Base-by-base conservation (phyloP, 2,329 filamentous ascomycete genomes). In the Colletotrichum siamense region DNA sequence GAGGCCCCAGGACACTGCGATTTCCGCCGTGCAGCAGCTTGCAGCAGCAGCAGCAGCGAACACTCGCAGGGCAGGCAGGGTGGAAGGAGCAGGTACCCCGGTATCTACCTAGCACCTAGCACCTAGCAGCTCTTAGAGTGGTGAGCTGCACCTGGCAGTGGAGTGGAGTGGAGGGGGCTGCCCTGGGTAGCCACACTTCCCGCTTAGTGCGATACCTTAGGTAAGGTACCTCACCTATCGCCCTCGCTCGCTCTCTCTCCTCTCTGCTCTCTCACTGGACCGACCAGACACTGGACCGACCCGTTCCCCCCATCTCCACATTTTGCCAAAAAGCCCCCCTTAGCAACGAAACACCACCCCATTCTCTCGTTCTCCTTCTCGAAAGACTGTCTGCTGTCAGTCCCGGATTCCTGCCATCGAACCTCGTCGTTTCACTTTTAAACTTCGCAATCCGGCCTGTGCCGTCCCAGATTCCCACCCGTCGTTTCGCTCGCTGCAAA, bases 291-390 rank as follows among this genome's bases (percentile, higher is more conserved):
- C 73, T 73, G 73, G 49, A 75, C 55, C 71, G 71, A 71, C 62
- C 75, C 71, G 66, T 71, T 69, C 64, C 28, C 75, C 75, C 75
- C 75, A 77, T 75, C 75, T 75, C 75, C 75, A 77, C 75, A 77
- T 67, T 77, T 75, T 52, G 71, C 66, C 75, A 75, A 75, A 77
- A 75, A 70, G 66, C 66, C 75, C 75, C 71, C 75, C 75, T 75
- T 71, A 77, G 75, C 75, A 77, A 75, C 75, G 75, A 77, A 77
- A 77, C 75, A 77, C 75, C 75, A 68, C 66, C 75, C 75, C 75
- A 75, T 75, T 69, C 74, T 76, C 70, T 74, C 74, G 64, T 69
- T 76, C 74, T 73, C 74, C 36, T 75, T 74, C 75, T 77, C 72
- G 66, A 77, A 77, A 73, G 74, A 76, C 74, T 65, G 74, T 73